These are phyloP conservation scores for Lunasporangiospora selenospora DNA, from an alignment of 192 early-diverging fungal species.

Conservation along the genomic window DNA sequence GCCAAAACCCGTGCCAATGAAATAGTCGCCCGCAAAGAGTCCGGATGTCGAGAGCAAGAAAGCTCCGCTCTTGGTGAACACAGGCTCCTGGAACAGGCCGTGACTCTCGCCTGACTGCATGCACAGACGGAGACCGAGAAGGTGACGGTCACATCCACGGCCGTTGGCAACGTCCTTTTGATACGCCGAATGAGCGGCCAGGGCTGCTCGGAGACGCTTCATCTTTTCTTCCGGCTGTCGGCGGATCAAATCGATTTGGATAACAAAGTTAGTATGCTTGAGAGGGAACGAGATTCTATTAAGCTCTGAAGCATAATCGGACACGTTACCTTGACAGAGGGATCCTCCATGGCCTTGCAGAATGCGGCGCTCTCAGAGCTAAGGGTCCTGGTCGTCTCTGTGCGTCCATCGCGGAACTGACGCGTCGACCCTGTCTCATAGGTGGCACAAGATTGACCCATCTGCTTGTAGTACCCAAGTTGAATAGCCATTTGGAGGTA, in stretches of 20 bases:
- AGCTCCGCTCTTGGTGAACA: constrained; percentile 66
- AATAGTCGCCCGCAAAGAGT: constrained; percentile 70
- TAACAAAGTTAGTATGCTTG: background rate
- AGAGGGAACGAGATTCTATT: no score
- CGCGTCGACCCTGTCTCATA: constrained; percentile 91
- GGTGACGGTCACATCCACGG: constrained; percentile 82
- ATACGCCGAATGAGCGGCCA: constrained; percentile 70
- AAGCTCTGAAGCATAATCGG: no score
- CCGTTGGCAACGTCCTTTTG: constrained; percentile 77
- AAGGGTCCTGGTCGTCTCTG: constrained; percentile 85
- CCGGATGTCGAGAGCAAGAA: constrained; percentile 84
- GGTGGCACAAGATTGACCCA: constrained; percentile 66
- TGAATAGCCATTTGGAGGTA: constrained; percentile 89
- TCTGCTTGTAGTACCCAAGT: constrained; percentile 80
- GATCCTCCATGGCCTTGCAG: constrained; percentile 68
- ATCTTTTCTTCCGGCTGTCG: constrained; percentile 62
- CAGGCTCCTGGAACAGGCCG: constrained; percentile 68
- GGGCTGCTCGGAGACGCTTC: constrained; percentile 65
- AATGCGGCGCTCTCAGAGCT: constrained; percentile 74
- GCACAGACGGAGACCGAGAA: constrained; percentile 76
- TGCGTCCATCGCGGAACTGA: constrained; percentile 82
- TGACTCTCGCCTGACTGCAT: constrained; percentile 51
- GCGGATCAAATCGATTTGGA: no score
- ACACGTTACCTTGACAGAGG: constrained; percentile 37
- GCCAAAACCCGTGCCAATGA: constrained; percentile 89